phyloP scores from a whole-genome alignment of 345 rosid species.

The Eucalyptus curtisii region DNA sequence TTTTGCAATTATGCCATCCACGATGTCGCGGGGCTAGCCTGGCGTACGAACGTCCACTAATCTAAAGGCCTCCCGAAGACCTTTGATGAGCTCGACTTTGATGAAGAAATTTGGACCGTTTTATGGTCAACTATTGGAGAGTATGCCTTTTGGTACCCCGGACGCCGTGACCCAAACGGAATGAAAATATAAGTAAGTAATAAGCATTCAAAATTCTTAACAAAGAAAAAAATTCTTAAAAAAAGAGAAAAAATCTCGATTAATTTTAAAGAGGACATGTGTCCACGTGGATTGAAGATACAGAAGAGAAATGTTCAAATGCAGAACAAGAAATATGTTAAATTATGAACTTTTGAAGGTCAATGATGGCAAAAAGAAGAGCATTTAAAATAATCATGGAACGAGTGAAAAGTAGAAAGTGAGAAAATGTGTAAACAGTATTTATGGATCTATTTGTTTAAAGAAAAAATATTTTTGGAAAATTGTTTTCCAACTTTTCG shows the following conservation, averaged over 20 bases:
- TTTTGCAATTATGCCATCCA: neutral
- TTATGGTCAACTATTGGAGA: neutral
- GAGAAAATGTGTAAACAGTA: neutral
- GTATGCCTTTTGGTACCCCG: neutral
- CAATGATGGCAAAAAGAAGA: too few relatives aligned
- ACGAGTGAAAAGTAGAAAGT: neutral
- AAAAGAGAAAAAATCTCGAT: neutral
- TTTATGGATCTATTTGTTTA: neutral
- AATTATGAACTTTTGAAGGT: neutral
- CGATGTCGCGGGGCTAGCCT: neutral
- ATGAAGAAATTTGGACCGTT: neutral
- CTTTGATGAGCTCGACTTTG: neutral
- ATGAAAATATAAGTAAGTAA: neutral
- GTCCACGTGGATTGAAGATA: neutral
- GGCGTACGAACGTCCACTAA: neutral
- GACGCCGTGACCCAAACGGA: neutral
- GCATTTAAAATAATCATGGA: neutral
- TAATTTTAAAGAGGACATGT: neutral
- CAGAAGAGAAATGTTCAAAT: neutral
- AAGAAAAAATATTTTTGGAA: too few relatives aligned
- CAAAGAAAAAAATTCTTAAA: neutral
- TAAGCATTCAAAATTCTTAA: neutral
- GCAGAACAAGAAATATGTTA: neutral
- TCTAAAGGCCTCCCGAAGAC: neutral
- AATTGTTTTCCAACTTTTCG: too few relatives aligned